A percentile compares a stretch with the other conserved stretches of the same genome.
Evolutionary conservation across 106 monocot genomes (phyloP).

Genomic region (Dendrobium nobile): DNA sequence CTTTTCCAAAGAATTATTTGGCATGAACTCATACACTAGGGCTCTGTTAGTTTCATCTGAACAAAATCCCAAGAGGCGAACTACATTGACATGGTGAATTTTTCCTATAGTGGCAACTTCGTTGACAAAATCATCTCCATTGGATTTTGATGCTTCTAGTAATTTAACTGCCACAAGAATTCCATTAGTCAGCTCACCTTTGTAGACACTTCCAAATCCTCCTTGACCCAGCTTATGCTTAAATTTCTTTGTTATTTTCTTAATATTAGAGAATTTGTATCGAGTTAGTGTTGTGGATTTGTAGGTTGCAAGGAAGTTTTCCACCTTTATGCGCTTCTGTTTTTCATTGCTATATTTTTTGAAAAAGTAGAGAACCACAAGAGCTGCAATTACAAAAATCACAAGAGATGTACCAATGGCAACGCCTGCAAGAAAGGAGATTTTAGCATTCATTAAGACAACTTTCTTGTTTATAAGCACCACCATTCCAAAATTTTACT

Average conservation of each 20-base stretch:
- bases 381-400: not conserved
- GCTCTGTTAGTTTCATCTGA: conserved; percentile 19
- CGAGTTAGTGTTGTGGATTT: conserved; percentile 26
- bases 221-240: too few relatives aligned
- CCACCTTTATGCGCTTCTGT: conserved; percentile 25
- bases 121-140: conserved; percentile 41
- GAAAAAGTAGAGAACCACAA: too few relatives aligned
- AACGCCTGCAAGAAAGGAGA: not conserved
- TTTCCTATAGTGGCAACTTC: conserved; percentile 42
- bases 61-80: conserved; percentile 43
- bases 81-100: conserved; percentile 43
- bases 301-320: conserved; percentile 34
- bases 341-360: conserved; percentile 10
- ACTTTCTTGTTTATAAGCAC: too few relatives aligned
- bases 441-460: too few relatives aligned
- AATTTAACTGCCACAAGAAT: too few relatives aligned
- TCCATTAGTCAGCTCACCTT: too few relatives aligned
- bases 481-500: too few relatives aligned
- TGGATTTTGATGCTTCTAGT: not conserved
- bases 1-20: conserved; percentile 4
- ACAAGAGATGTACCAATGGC: not conserved
- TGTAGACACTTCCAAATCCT: too few relatives aligned
- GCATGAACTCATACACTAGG: not conserved
- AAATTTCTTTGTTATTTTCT: conserved; percentile 21
- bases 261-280: conserved; percentile 23